A percentile compares a stretch with the other conserved stretches of the same genome.
Evolutionary conservation across 2,329 filamentous ascomycete genomes (phyloP).

Genomic region (Trichoderma endophyticum): DNA sequence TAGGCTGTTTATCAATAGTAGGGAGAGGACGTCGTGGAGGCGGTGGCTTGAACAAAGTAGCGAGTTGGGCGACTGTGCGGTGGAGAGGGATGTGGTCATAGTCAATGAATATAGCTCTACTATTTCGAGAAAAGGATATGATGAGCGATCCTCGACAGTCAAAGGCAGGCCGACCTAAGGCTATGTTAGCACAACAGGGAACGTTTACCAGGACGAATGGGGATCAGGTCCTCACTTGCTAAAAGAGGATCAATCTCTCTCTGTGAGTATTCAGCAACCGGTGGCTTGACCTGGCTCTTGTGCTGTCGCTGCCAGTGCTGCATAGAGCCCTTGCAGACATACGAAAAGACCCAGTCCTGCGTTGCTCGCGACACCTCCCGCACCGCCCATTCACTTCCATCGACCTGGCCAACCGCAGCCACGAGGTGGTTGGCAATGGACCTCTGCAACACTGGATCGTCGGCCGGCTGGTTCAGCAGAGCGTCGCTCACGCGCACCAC

Average conservation of each 20-base stretch:
- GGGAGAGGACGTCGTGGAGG: constrained; percentile 33
- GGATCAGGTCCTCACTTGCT: constrained; percentile 37
- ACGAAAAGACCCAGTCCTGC: constrained; percentile 54
- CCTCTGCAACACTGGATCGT: constrained; percentile 48
- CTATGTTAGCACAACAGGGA: constrained; percentile 8
- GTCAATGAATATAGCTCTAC: constrained; percentile 48
- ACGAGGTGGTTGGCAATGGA: constrained; percentile 50
- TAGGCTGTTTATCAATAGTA: constrained; percentile 27
- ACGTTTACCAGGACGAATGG: neutral
- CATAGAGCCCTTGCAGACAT: constrained; percentile 51
- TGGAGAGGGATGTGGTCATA: constrained; percentile 58
- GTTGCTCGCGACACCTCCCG: constrained; percentile 42
- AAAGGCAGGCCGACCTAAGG: constrained; percentile 53
- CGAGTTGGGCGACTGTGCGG: constrained; percentile 50
- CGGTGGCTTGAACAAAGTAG: constrained; percentile 46
- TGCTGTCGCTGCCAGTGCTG: constrained; percentile 50
- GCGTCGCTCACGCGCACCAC: constrained; percentile 45
- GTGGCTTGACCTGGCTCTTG: constrained; percentile 38
- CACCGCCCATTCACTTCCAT: constrained; percentile 49
- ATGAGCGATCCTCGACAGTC: constrained; percentile 54
- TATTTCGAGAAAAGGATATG: constrained; percentile 48
- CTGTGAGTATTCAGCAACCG: constrained; percentile 49
- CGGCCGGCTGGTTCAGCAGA: constrained; percentile 47
- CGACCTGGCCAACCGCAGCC: constrained; percentile 40
- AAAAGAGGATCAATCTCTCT: constrained; percentile 46